These are phyloP conservation scores for Lycium ferocissimum DNA, from an alignment of 257 asterid genomes.

Conservation along the genomic window DNA sequence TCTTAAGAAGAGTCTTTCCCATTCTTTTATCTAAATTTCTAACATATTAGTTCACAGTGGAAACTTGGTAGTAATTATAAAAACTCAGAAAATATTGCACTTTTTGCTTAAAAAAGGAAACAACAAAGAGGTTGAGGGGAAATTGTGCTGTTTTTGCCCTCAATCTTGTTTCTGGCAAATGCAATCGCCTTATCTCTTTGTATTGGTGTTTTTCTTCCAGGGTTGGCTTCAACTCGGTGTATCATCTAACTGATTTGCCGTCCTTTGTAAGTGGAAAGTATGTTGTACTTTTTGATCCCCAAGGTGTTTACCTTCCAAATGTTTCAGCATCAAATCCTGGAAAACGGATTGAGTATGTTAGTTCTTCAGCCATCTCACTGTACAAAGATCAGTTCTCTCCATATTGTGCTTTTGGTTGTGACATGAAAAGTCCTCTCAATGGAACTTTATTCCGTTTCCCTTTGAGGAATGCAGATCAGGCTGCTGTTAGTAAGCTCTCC, in stretches of 20 bases:
- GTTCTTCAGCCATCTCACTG: slow-evolving; percentile 83
- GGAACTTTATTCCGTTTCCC: slow-evolving; percentile 99
- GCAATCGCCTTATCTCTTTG: slow-evolving; percentile 23
- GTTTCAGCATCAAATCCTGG: slow-evolving; percentile 91
- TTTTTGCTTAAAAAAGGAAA: slow-evolving; percentile 16
- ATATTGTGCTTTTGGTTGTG: slow-evolving; percentile 94
- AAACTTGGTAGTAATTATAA: neutral
- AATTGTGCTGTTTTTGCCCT: neutral
- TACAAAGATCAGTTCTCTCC: slow-evolving; percentile 89
- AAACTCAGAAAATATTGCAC: neutral
- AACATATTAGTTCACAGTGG: slow-evolving; percentile 18
- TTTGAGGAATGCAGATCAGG: slow-evolving; percentile 87
- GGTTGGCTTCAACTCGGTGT: slow-evolving; percentile 99
- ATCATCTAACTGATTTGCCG: slow-evolving; percentile 95
- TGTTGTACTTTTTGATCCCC: slow-evolving; percentile 95
- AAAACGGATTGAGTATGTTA: slow-evolving; percentile 85
- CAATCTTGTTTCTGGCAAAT: slow-evolving; percentile 13
- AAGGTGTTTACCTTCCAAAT: slow-evolving; percentile 90
- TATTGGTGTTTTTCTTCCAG: slow-evolving; percentile 51
- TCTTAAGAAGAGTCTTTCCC: neutral
- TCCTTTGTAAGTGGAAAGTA: slow-evolving; percentile 95
- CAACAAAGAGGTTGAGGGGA: neutral
- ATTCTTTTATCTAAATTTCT: neutral
- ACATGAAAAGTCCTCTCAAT: slow-evolving; percentile 80
- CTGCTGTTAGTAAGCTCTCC: slow-evolving; percentile 88